These are phyloP conservation scores for Zymoseptoria passerinii DNA, from an alignment of 2,329 filamentous ascomycete genomes.

Conservation along the genomic window DNA sequence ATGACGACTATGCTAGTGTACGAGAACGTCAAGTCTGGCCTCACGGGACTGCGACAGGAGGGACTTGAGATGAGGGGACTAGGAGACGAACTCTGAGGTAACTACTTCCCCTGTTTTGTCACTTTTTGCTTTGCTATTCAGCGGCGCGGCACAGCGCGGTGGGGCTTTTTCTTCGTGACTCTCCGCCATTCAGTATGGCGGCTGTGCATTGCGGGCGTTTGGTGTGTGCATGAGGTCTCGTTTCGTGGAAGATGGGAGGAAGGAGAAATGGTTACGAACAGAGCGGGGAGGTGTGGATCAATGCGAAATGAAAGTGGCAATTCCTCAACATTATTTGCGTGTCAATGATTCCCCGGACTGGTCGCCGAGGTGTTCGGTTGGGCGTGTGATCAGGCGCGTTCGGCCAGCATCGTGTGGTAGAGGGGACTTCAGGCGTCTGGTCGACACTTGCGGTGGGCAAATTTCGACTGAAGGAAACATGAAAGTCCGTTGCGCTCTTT, in stretches of 20 bases:
- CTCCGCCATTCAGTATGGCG: neutral
- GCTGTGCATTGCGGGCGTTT: neutral
- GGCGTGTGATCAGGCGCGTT: neutral
- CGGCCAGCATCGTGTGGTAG: no score
- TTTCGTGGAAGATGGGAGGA: neutral
- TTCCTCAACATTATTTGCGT: neutral
- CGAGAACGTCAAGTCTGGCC: conserved; percentile 59
- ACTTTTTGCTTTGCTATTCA: neutral
- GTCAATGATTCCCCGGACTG: neutral
- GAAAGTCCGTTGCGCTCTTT: no score
- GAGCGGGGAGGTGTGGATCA: neutral
- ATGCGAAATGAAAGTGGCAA: neutral
- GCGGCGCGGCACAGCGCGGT: neutral
- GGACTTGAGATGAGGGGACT: conserved; percentile 29
- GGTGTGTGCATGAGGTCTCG: neutral
- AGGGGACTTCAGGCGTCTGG: no score
- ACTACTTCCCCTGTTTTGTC: neutral
- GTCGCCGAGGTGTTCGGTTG: neutral
- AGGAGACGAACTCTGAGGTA: conserved; percentile 1
- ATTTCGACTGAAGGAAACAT: no score
- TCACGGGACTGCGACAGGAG: conserved; percentile 48
- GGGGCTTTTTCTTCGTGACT: neutral
- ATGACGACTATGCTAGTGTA: conserved; percentile 98
- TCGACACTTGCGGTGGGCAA: no score
- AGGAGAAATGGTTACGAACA: neutral